phyloP scores from a whole-genome alignment of 2,329 filamentous ascomycete species.

The Ustulina deusta region DNA sequence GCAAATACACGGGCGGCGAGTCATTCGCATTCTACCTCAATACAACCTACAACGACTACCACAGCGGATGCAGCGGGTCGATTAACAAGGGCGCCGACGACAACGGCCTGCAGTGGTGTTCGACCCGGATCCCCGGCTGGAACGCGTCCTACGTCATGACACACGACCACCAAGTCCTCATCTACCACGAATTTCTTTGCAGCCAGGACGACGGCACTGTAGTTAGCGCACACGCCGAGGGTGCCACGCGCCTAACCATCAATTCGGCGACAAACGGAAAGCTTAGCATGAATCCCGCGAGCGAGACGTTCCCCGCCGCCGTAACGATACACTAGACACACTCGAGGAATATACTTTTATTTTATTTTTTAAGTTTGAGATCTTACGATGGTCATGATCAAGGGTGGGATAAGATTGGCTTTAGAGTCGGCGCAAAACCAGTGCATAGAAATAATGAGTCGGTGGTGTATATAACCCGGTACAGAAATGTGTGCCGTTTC shows the following conservation, averaged over 20 bases:
- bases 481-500: too few relatives aligned
- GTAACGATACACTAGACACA: conserved; percentile 21
- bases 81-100: conserved; percentile 31
- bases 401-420: too few relatives aligned
- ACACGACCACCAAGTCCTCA: conserved; percentile 29
- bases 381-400: not conserved
- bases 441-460: too few relatives aligned
- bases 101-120: conserved; percentile 39
- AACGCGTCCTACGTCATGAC: conserved; percentile 40
- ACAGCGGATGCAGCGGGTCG: conserved; percentile 38
- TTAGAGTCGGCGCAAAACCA: conserved; percentile 3
- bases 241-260: conserved; percentile 23
- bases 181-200: conserved; percentile 37
- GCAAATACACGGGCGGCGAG: conserved; percentile 38
- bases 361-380: not conserved
- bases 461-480: too few relatives aligned
- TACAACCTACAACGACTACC: conserved; percentile 38
- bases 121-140: conserved; percentile 37
- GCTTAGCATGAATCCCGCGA: conserved; percentile 29
- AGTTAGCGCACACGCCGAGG: conserved; percentile 35
- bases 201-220: conserved; percentile 31
- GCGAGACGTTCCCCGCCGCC: conserved; percentile 22
- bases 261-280: conserved; percentile 18
- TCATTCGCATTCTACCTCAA: conserved; percentile 41
- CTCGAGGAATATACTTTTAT: not conserved